A percentile compares a stretch with the other conserved stretches of the same genome.
These are phyloP conservation scores for Wickerhamomyces xylosicus DNA, from an alignment of 805 yeast species.

Conservation along the genomic window DNA sequence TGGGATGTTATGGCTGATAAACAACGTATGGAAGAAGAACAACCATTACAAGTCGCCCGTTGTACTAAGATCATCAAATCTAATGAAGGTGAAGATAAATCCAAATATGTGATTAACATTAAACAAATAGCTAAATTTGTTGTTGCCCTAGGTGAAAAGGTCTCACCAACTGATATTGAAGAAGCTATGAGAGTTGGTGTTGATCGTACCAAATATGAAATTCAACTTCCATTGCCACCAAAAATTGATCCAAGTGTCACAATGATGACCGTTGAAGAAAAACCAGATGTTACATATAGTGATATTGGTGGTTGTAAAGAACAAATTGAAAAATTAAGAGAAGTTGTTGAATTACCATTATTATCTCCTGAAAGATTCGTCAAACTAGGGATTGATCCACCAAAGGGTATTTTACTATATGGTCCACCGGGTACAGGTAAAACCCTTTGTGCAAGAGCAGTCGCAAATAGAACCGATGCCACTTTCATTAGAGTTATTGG, in stretches of 20 bases:
- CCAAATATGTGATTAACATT: conserved; percentile 90
- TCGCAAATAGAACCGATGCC: conserved; percentile 98
- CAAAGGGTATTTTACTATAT: conserved; percentile 90
- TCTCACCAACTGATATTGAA: conserved; percentile 96
- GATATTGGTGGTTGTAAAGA: conserved; percentile 99
- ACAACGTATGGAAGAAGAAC: conserved; percentile 87
- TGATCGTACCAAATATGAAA: conserved; percentile 93
- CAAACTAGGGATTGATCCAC: conserved; percentile 96
- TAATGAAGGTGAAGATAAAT: conserved; percentile 58
- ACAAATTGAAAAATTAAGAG: conserved; percentile 92
- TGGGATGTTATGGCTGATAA: conserved; percentile 98
- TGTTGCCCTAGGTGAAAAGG: conserved; percentile 92
- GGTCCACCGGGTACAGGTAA: conserved; percentile 99
- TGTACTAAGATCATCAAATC: conserved; percentile 91
- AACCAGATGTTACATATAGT: conserved; percentile 96
- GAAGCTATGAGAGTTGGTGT: conserved; percentile 99
- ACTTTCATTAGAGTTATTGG: conserved; percentile 98
- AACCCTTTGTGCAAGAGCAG: conserved; percentile 97
- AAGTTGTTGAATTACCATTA: conserved; percentile 90
- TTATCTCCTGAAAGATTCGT: conserved; percentile 95
- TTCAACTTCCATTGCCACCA: conserved; percentile 95
- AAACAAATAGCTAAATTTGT: conserved; percentile 98
- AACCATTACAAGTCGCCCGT: conserved; percentile 95
- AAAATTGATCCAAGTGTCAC: conserved; percentile 96
- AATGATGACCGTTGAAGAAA: conserved; percentile 99